Conservation (phyloP, 2,329 filamentous ascomycete genomes). For the Phyllosticta citrichinensis region DNA sequence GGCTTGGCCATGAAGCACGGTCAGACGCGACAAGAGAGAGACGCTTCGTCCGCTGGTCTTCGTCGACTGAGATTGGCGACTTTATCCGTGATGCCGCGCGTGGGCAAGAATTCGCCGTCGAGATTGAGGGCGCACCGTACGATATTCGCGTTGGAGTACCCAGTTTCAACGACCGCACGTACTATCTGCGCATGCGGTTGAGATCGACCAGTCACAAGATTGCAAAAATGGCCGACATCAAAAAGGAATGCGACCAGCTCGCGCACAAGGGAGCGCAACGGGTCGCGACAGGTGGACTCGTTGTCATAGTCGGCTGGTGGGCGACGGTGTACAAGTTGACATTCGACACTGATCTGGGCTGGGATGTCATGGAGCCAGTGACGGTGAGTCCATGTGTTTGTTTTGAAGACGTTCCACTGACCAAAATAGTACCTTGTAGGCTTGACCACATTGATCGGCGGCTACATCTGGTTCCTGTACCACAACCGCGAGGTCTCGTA, state of each 20-base stretch:
- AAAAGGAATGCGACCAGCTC: slow-evolving; percentile 68
- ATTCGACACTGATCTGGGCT: slow-evolving; percentile 65
- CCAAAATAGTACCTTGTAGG: slow-evolving; percentile 59
- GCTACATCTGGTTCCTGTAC: slow-evolving; percentile 89
- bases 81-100: slow-evolving; percentile 85
- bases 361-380: slow-evolving; percentile 85
- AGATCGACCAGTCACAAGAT: slow-evolving; percentile 62
- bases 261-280: slow-evolving; percentile 70
- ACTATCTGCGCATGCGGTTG: slow-evolving; percentile 71
- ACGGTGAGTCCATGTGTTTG: slow-evolving; percentile 39
- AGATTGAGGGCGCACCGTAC: slow-evolving; percentile 59
- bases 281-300: slow-evolving; percentile 72
- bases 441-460: slow-evolving; percentile 75
- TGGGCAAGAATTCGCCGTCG: slow-evolving; percentile 73
- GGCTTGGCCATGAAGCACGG: slow-evolving; percentile 52
- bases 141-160: slow-evolving; percentile 74
- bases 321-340: slow-evolving; percentile 61
- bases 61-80: slow-evolving; percentile 82
- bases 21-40: slow-evolving; percentile 34
- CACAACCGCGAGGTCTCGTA: slow-evolving; percentile 86
- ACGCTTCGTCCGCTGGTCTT: slow-evolving; percentile 78
- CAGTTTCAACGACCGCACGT: slow-evolving; percentile 80
- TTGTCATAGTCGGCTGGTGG: slow-evolving; percentile 67
- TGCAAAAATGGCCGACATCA: slow-evolving; percentile 59
- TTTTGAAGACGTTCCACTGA: neutral